These are phyloP conservation scores for Neoscytalidium dimidiatum DNA, from an alignment of 2,329 filamentous ascomycete genomes.

Conservation along the genomic window DNA sequence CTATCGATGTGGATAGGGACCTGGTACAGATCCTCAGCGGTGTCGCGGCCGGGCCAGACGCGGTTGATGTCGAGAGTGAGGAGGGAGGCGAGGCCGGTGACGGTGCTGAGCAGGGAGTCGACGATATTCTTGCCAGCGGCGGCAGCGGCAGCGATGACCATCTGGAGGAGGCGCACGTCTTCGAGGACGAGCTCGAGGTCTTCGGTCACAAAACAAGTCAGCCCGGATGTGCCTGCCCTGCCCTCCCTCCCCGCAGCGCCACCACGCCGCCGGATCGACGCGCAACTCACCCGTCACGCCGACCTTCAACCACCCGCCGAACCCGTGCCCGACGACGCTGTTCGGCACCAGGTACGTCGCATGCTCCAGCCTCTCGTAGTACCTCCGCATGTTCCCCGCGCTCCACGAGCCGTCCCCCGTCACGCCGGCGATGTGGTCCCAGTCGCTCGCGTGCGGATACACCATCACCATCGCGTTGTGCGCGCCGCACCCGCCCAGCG, in stretches of 20 bases:
- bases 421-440: slow-evolving; percentile 56
- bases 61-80: slow-evolving; percentile 56
- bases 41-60: slow-evolving; percentile 36
- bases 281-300: slow-evolving; percentile 30
- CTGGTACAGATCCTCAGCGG: slow-evolving; percentile 54
- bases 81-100: slow-evolving; percentile 45
- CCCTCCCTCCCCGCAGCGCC: too few species aligned
- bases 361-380: slow-evolving; percentile 57
- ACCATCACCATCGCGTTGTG: slow-evolving; percentile 64
- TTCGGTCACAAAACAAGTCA: slow-evolving; percentile 28
- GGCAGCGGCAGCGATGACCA: slow-evolving; percentile 53
- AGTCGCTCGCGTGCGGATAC: slow-evolving; percentile 61
- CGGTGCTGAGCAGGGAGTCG: slow-evolving; percentile 30
- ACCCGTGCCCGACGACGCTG: slow-evolving; percentile 54
- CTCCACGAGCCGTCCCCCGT: slow-evolving; percentile 64
- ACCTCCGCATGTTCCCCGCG: slow-evolving; percentile 53
- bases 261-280: too few species aligned
- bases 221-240: too few species aligned
- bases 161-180: slow-evolving; percentile 56
- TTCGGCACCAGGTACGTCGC: slow-evolving; percentile 56
- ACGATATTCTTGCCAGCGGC: slow-evolving; percentile 46
- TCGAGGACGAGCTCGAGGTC: slow-evolving; percentile 50
- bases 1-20: slow-evolving; percentile 52
- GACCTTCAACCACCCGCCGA: slow-evolving; percentile 54
- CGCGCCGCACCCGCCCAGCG: slow-evolving; percentile 59